phyloP scores from a whole-genome alignment of 495 filamentous ascomycete genomes.

The Xanthoparmelia taractica region DNA sequence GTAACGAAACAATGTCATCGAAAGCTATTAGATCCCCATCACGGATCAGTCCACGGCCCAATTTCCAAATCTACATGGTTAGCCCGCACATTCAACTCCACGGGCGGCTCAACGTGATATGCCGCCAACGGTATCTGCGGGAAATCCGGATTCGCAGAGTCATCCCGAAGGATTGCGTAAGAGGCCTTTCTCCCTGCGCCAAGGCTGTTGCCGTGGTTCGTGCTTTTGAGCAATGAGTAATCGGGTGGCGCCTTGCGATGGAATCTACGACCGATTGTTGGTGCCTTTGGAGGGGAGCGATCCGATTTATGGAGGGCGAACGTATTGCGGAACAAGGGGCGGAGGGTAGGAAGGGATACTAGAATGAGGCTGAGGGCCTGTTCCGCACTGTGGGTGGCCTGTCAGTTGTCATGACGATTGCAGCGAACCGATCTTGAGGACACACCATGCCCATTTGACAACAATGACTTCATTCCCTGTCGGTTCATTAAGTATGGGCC shows the following conservation, averaged over 20 bases:
- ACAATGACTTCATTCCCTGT: background rate
- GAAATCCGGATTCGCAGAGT: background rate
- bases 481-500: background rate
- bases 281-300: background rate
- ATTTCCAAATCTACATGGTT: background rate
- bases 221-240: background rate
- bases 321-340: constrained; percentile 3
- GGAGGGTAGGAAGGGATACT: constrained; percentile 6
- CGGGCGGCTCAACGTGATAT: background rate
- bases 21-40: background rate
- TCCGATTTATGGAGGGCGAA: background rate
- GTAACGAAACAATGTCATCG: too few relatives aligned
- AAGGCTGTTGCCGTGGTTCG: background rate
- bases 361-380: constrained; percentile 17
- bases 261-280: background rate
- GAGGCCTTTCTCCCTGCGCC: background rate
- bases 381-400: constrained; percentile 4
- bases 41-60: background rate
- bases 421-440: background rate
- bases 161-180: background rate
- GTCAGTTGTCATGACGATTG: background rate
- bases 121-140: background rate
- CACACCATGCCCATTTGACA: background rate
- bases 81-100: background rate
- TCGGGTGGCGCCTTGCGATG: background rate